Conservation (phyloP, 1,139 yeast species). For the Wickerhamomyces sp. region DNA sequence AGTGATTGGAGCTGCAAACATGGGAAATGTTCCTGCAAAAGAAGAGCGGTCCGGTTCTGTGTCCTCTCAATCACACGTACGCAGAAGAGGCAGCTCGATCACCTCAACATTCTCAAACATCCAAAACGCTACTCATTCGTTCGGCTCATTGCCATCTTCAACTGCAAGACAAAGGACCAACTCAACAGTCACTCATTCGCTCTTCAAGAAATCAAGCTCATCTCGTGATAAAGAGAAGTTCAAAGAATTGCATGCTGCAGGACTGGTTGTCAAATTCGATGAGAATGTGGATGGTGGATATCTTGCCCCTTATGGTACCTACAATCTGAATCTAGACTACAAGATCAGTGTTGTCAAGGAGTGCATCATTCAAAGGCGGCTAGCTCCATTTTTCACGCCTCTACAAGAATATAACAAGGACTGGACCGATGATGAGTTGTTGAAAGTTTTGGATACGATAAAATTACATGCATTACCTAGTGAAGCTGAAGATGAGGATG, state of each 20-base stretch:
- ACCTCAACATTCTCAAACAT: slow-evolving; percentile 11
- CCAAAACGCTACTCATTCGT: slow-evolving; percentile 5
- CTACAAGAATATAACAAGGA: slow-evolving; percentile 70
- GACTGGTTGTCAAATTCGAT: slow-evolving; percentile 50
- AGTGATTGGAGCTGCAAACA: too few relatives aligned
- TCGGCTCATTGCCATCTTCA: slow-evolving; percentile 6
- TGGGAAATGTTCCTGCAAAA: slow-evolving; percentile 62
- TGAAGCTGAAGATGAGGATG: slow-evolving; percentile 49
- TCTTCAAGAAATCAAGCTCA: slow-evolving; percentile 12
- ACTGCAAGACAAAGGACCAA: slow-evolving; percentile 12
- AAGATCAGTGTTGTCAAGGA: slow-evolving; percentile 64
- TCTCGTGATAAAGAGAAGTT: slow-evolving; percentile 47
- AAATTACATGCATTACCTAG: slow-evolving; percentile 56
- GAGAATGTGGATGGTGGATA: slow-evolving; percentile 77
- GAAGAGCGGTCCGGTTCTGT: slow-evolving; percentile 33
- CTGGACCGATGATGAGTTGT: slow-evolving; percentile 71
- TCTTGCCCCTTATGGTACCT: slow-evolving; percentile 85
- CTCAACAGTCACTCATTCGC: slow-evolving; percentile 4
- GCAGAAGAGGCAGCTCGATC: slow-evolving; percentile 22
- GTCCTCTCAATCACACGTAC: slow-evolving; percentile 4
- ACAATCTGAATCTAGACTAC: slow-evolving; percentile 68
- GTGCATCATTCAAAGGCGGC: slow-evolving; percentile 56
- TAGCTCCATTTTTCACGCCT: slow-evolving; percentile 92
- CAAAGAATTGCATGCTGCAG: slow-evolving; percentile 49
- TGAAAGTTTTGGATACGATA: slow-evolving; percentile 47